These are phyloP conservation scores for Nitzschia palea DNA, from an alignment of 108 stramenopile species.

Conservation along the genomic window DNA sequence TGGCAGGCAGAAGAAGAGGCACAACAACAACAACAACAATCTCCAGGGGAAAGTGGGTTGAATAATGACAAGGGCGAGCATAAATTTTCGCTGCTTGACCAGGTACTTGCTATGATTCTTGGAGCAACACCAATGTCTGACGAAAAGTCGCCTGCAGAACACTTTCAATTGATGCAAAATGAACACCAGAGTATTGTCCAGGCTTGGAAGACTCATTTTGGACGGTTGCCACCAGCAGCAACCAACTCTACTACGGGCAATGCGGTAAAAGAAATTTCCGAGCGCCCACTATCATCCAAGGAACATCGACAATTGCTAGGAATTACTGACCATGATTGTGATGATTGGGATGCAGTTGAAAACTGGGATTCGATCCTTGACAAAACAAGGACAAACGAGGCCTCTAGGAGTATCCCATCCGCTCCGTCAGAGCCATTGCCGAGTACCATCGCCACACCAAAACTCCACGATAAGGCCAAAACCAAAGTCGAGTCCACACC, in stretches of 20 bases:
- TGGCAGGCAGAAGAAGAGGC: constrained; percentile 44
- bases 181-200: constrained; percentile 30
- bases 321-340: constrained; percentile 22
- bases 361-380: not conserved
- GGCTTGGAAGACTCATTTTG: constrained; percentile 44
- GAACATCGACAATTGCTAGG: constrained; percentile 19
- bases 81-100: constrained; percentile 36
- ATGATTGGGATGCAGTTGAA: constrained; percentile 24
- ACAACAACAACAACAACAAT: not conserved
- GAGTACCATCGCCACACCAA: not conserved
- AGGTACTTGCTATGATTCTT: constrained; percentile 47
- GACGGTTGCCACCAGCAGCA: constrained; percentile 32
- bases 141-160: constrained; percentile 3
- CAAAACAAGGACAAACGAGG: not conserved
- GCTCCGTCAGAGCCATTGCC: not conserved
- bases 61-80: not conserved
- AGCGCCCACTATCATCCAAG: not conserved
- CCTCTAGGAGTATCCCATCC: not conserved
- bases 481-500: not conserved
- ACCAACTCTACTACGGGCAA: not conserved
- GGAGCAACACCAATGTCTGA: constrained; percentile 15
- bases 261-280: not conserved
- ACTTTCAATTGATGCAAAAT: constrained; percentile 8
- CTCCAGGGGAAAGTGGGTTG: no score
- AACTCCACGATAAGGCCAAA: not conserved